Conservation (phyloP, 352 stramenopile species). For the Phytopythium kandeliae region DNA sequence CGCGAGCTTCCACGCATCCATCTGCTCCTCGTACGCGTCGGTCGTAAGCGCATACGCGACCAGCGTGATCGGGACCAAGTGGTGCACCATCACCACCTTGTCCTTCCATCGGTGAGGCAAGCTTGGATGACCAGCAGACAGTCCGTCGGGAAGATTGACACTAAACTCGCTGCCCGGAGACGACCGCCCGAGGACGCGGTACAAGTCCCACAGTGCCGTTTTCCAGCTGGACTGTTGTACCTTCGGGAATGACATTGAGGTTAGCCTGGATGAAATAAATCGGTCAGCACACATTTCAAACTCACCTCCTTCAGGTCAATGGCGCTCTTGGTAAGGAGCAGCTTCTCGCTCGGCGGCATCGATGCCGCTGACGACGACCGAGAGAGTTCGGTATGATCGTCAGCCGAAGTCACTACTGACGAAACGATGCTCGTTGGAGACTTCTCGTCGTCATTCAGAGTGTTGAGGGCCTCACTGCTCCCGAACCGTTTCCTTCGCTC, state of each 20-base stretch:
- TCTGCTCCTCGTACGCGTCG: conserved; percentile 77
- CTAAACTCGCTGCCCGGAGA: conserved; percentile 67
- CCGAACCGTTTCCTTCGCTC: conserved; percentile 27
- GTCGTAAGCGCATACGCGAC: conserved; percentile 95
- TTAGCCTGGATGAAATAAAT: not conserved
- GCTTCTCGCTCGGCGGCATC: conserved; percentile 1
- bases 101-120: conserved; percentile 87
- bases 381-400: not conserved
- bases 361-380: not conserved
- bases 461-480: conserved; percentile 31
- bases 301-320: conserved; percentile 36
- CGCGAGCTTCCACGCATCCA: conserved; percentile 55
- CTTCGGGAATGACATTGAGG: not conserved
- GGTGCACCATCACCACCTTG: conserved; percentile 90
- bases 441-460: conserved; percentile 23
- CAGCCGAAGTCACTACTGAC: not conserved
- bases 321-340: conserved; percentile 5
- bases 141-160: conserved; percentile 50
- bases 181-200: conserved; percentile 51
- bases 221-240: conserved; percentile 41
- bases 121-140: conserved; percentile 81
- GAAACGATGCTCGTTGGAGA: conserved; percentile 7
- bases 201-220: conserved; percentile 63
- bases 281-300: not conserved
- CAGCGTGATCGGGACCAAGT: conserved; percentile 91